Evolutionary conservation across 768 basidiomycete genomes (phyloP).

Genomic region (Trametes elegans): DNA sequence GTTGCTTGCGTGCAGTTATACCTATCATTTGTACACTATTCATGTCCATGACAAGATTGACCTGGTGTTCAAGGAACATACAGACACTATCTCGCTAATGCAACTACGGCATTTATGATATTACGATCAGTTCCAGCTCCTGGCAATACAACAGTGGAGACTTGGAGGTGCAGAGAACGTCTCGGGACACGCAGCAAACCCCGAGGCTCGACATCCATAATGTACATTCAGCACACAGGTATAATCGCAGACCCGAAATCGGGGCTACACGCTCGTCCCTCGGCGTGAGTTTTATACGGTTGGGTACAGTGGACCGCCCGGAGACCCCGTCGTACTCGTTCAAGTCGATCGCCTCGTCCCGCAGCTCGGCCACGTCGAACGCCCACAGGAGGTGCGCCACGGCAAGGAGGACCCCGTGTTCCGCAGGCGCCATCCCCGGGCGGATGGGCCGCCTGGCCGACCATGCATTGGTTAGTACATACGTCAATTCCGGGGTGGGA

Average conservation of each 20-base stretch:
- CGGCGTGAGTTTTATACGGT: slow-evolving; percentile 30
- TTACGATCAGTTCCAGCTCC: no score
- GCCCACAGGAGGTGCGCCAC: slow-evolving; percentile 50
- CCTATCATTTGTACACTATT: background rate
- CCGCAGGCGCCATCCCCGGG: slow-evolving; percentile 44
- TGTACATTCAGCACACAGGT: background rate
- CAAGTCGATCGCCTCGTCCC: slow-evolving; percentile 43
- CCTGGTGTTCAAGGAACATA: background rate
- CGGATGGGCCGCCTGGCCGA: slow-evolving; percentile 36
- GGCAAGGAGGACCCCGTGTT: slow-evolving; percentile 44
- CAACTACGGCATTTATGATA: no score
- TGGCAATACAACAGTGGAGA: no score
- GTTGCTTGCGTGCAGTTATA: background rate
- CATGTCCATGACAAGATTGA: background rate
- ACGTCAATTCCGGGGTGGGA: background rate
- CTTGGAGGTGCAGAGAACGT: no score
- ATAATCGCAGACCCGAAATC: background rate
- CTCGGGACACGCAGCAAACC: no score
- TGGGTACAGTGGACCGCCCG: slow-evolving; percentile 45
- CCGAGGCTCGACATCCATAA: no score
- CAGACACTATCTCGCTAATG: background rate
- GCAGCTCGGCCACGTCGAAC: slow-evolving; percentile 40
- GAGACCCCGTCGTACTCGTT: slow-evolving; percentile 48
- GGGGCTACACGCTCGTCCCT: slow-evolving; percentile 22
- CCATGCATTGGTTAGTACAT: background rate